Base-by-base conservation (phyloP, 2,329 filamentous ascomycete species). In the Chaetomium sp. region DNA sequence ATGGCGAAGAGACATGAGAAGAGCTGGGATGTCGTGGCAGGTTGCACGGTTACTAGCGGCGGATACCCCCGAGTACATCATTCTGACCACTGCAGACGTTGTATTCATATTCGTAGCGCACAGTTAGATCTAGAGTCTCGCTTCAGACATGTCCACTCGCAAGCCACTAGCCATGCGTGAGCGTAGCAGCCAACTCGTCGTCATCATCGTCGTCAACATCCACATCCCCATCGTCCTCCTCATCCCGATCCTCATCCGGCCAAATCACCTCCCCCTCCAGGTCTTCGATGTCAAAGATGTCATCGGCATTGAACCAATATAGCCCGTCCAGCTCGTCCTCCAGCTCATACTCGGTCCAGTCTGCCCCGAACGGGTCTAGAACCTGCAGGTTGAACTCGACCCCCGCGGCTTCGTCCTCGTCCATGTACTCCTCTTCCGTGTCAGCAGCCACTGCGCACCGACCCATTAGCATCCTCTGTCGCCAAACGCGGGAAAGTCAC, bases 301-400 rank as follows among this genome's bases (percentile, higher is more conserved):
- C 62, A 21, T 64, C 55, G 5, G 66, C 70, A n/a, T 71, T 70
- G 16, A 72, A 67, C 19, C 68, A 56, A 8, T 60, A 60, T 45
- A 64, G 53, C 29, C 63, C 60, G 31, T 65, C 66, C 21, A 65
- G 60, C 27, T 61, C 63, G 38, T 60, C 51, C 19, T 64, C 64
- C 16, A 62, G 35, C 35, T 60, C 50, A n/a, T 72, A 68, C 9
- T 65, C 58, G 13, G 53, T 47, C 57, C 62, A 60, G 27, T 57
- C 62, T 5, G 31, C 25, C 25, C 47, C 45, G 16, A 65, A 49
- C 8, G 45, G 33, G n/a, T 61, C 63, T 16, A 57, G 29, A 13
- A n/a, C 57, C 21, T 56, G n/a, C n/a, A 56, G 29, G 21, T 67
- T 49, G 0, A 60, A 54, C 0, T 62, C 67, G 7, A 67, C 70